A percentile compares a stretch with the other conserved stretches of the same genome.
Conservation (phyloP, 805 yeast genomes). For the Saccharomycopsis olivae region DNA sequence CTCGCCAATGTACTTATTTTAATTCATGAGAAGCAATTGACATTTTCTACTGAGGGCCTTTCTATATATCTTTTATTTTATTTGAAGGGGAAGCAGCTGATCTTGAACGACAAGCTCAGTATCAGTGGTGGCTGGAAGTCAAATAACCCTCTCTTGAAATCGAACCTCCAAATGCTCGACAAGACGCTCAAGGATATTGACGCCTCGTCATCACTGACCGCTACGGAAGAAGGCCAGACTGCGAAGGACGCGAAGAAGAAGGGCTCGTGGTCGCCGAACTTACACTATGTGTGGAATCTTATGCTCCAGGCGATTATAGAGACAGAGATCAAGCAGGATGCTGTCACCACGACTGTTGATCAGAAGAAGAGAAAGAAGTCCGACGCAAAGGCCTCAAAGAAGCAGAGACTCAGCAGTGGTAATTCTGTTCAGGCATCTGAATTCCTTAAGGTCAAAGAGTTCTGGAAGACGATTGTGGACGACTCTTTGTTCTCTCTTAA, state of each 20-base stretch:
- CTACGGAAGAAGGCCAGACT: too few relatives aligned
- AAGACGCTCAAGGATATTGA: conserved; percentile 54
- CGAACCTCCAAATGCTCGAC: conserved; percentile 51
- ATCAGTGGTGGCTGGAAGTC: conserved; percentile 45
- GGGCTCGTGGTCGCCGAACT: conserved; percentile 65
- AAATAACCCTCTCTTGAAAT: conserved; percentile 63
- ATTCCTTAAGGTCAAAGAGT: conserved; percentile 40
- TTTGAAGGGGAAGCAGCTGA: conserved; percentile 16
- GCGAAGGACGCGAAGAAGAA: conserved; percentile 25
- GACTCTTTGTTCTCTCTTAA: conserved; percentile 67
- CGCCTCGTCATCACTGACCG: conserved; percentile 25
- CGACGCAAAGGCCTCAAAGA: conserved; percentile 21
- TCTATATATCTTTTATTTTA: conserved; percentile 57
- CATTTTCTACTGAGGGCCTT: conserved; percentile 69
- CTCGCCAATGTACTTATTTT: conserved; percentile 28
- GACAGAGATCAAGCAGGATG: conserved; percentile 1
- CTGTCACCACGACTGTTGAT: neutral
- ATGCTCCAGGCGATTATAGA: conserved; percentile 35
- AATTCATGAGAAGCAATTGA: conserved; percentile 43
- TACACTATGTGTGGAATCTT: conserved; percentile 69
- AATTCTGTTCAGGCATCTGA: conserved; percentile 14
- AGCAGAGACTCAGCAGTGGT: conserved; percentile 19
- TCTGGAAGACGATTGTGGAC: conserved; percentile 75
- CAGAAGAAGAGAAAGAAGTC: conserved; percentile 30
- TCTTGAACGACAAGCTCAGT: conserved; percentile 17